Base-by-base conservation (phyloP, 108 stramenopile genomes). In the Pseudonitzschia multistriata region DNA sequence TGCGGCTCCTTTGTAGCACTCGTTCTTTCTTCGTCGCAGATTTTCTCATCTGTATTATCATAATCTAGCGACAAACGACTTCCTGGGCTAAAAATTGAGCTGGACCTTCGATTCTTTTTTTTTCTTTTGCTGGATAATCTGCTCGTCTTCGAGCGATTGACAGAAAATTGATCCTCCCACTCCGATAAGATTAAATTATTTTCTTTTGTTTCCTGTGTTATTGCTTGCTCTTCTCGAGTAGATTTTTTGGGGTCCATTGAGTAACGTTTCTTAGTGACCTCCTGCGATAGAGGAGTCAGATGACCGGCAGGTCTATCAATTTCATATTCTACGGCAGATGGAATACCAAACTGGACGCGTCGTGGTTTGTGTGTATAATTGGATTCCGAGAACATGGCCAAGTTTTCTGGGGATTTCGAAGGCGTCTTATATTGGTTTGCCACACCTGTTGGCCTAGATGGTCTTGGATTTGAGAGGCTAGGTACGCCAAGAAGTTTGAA, bases 241-340 rank as follows among this genome's bases (percentile, higher is more conserved):
- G 35, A 22, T 29, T 70, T 54, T 35, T 70, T 70, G 27, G 48
- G 55, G 11, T 54, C 54, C 75, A 76, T 76, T n/a, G 75, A 70
- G 30, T 76, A 76, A 0, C 69, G 49, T 48, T 36, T 50, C 27
- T 62, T 24, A 4, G 64, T 59, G 3, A 70, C 62, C 39, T 76
- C 69, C 10, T 56, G 42, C 2, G 75, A 68, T n/a, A 76, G 0
- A 35, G 69, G 69, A 24, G 75, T 70, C 2, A 76, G 63, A 5
- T 68, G 62, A 4, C 42, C 50, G 27, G 69, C 11, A n/a, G 69
- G 69, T 19, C 39, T 62, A 66, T 76, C 75, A n/a, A 76, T 48
- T 48, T 70, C 75, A 28, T 76, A 76, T 49, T 76, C 75, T 2
- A 57, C 75, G 13, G 75, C 75, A 70, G 68, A 62, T 49, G 75